Evolutionary conservation across 805 yeast species (phyloP).

Genomic region (Geotrichum ghanense): DNA sequence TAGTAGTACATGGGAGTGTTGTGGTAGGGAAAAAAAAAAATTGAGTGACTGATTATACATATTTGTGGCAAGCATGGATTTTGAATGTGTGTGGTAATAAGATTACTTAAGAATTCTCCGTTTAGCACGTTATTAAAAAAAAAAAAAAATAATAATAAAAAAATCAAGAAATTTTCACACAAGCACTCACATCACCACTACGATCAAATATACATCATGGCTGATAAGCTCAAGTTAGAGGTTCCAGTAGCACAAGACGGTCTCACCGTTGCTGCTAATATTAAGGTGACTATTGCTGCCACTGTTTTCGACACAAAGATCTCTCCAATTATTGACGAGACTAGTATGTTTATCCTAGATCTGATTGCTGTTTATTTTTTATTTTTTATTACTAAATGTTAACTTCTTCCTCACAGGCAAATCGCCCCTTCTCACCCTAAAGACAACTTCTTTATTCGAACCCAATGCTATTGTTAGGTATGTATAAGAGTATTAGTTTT

Average conservation of each 20-base stretch:
- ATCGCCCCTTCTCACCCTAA: neutral
- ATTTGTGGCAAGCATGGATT: too few relatives aligned
- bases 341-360: neutral
- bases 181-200: conserved; percentile 1
- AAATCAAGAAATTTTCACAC: neutral
- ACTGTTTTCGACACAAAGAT: neutral
- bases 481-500: conserved; percentile 17
- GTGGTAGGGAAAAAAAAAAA: too few relatives aligned
- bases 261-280: neutral
- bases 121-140: too few relatives aligned
- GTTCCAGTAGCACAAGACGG: conserved; percentile 1
- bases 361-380: too few relatives aligned
- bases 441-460: conserved; percentile 22
- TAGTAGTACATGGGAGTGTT: too few relatives aligned
- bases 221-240: neutral
- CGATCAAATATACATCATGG: neutral
- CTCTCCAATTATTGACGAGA: neutral
- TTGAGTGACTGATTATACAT: too few relatives aligned
- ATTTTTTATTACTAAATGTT: too few relatives aligned
- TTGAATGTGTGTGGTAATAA: too few relatives aligned
- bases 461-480: conserved; percentile 43
- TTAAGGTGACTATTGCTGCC: neutral
- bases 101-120: too few relatives aligned
- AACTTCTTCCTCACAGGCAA: neutral
- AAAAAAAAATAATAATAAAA: too few relatives aligned